phyloP scores from a whole-genome alignment of 1,139 yeast species.

The Saccharomyces hybrid region DNA sequence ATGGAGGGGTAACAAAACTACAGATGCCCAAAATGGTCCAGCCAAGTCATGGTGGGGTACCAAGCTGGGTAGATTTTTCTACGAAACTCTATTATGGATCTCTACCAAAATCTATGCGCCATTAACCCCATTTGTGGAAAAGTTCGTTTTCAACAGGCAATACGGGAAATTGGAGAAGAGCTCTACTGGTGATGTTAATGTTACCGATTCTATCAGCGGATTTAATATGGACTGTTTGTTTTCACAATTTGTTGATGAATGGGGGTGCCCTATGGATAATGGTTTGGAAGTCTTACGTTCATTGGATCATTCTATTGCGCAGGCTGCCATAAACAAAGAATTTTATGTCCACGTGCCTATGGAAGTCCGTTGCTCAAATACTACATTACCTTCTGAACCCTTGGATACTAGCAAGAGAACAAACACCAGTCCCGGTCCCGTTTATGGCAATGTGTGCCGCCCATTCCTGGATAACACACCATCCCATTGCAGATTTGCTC shows the following conservation, averaged over 20 bases:
- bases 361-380: conserved; percentile 89
- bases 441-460: conserved; percentile 74
- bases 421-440: conserved; percentile 58
- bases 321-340: conserved; percentile 52
- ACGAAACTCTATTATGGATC: conserved; percentile 71
- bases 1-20: conserved; percentile 78
- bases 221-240: conserved; percentile 94
- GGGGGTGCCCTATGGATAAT: conserved; percentile 81
- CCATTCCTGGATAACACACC: conserved; percentile 84
- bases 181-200: conserved; percentile 60
- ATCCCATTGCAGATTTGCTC: conserved; percentile 44
- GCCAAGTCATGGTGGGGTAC: conserved; percentile 85
- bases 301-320: conserved; percentile 52
- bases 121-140: conserved; percentile 77
- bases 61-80: conserved; percentile 63
- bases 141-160: conserved; percentile 76
- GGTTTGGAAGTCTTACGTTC: conserved; percentile 69
- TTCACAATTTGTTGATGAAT: conserved; percentile 90
- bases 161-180: conserved; percentile 69
- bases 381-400: conserved; percentile 45
- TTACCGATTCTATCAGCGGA: conserved; percentile 77
- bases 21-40: conserved; percentile 58
- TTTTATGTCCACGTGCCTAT: conserved; percentile 92
- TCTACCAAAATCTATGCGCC: conserved; percentile 67
- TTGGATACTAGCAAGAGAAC: conserved; percentile 36